Conservation (phyloP, 345 rosid species). For the Alliaria petiolata region DNA sequence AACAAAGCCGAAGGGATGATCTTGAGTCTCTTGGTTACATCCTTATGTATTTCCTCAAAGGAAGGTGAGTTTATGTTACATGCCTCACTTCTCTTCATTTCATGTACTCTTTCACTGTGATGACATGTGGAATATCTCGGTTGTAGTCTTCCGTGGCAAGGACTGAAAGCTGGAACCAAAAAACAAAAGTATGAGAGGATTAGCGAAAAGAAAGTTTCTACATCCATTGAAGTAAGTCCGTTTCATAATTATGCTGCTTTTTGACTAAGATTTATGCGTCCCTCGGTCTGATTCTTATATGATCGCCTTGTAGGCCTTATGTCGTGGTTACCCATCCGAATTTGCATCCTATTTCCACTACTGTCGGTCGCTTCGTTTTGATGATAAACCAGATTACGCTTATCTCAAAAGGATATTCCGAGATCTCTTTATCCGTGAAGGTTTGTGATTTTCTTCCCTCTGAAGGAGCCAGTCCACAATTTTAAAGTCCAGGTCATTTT, state of each 20-base stretch:
- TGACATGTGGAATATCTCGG: slow-evolving; percentile 3
- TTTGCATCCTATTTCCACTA: slow-evolving; percentile 61
- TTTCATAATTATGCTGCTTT: slow-evolving; percentile 2
- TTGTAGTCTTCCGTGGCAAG: slow-evolving; percentile 45
- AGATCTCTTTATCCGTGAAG: slow-evolving; percentile 77
- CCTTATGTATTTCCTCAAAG: slow-evolving; percentile 78
- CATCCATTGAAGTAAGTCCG: slow-evolving; percentile 36
- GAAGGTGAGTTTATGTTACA: slow-evolving; percentile 41
- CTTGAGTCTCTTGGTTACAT: slow-evolving; percentile 92
- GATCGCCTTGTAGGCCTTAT: slow-evolving; percentile 17
- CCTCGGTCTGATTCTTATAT: not conserved
- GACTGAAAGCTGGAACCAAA: slow-evolving; percentile 40
- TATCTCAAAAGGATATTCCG: slow-evolving; percentile 68
- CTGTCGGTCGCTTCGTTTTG: slow-evolving; percentile 66
- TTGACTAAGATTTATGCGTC: not conserved
- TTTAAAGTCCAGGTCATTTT: not conserved
- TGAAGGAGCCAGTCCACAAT: not conserved
- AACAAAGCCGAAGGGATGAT: slow-evolving; percentile 93
- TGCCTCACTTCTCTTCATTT: not conserved
- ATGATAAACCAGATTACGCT: slow-evolving; percentile 74
- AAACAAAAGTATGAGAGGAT: slow-evolving; percentile 45
- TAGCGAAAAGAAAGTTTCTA: slow-evolving; percentile 41
- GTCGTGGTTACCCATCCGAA: slow-evolving; percentile 46
- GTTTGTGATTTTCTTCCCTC: slow-evolving; percentile 20
- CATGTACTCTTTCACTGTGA: slow-evolving; percentile 4